Base-by-base conservation (phyloP, 2,329 filamentous ascomycete species). In the Trichophyton rubrum region DNA sequence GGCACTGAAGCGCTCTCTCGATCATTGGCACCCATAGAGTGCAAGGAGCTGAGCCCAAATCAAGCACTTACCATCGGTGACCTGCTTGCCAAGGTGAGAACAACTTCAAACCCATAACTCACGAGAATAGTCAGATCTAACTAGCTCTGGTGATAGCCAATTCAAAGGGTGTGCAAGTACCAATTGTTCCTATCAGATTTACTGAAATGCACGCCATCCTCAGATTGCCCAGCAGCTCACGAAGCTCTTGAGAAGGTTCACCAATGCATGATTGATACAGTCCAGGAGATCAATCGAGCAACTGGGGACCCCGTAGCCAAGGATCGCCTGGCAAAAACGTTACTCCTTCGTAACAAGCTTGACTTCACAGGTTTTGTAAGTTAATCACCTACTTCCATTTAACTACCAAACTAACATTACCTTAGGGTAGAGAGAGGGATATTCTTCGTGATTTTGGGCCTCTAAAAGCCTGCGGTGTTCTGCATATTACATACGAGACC, bases 101-200 rank as follows among this genome's bases (percentile, higher is more conserved):
- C 9, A 22, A 57, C 15, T n/a, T 17, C 5, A 35, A 1, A 35
- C 15, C 11, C 33, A 13, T 4, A 38, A 38, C 3, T 38, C 8
- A 13, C 11, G 9, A 38, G 33, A 38, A 38, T 2, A 4, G 27
- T n/a, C 11, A 57, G 1, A 24, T 17, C 41, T 63, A 60, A 61
- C 49, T 45, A 43, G 38, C 8, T 2, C 3, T 11, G 43, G 20
- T 27, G 53, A 57, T 60, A 95, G 89, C 93, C 92, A 0, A 91
- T 96, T 20, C 92, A 99, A 73, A 83, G 92, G 60, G 82, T 96
- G 22, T 95, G 90, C 77, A 90, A 88, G 74, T 97, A 97, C 69
- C 90, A 90, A 9, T 78, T 99, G 3, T 78, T 97, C 1, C 91
- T 97, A 68, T 81, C 85, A 3, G 90, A 96, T 68, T 79, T 99